phyloP scores from a whole-genome alignment of 148 eudicot species.

The Diospyros lotus region DNA sequence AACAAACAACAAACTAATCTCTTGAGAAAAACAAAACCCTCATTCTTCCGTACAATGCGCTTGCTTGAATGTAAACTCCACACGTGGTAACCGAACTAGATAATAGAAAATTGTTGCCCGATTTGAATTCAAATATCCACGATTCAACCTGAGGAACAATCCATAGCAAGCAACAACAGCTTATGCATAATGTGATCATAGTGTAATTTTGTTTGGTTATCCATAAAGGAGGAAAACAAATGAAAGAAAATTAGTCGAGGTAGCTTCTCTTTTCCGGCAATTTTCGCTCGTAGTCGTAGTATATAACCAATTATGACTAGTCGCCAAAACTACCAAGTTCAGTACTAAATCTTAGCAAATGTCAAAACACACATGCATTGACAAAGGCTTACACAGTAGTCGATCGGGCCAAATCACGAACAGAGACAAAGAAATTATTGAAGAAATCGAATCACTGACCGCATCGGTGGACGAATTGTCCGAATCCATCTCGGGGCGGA shows the following conservation, averaged over 20 bases:
- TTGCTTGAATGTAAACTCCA: neutral
- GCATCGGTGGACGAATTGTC: conserved; percentile 83
- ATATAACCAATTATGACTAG: neutral
- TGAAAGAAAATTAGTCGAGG: neutral
- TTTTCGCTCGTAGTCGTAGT: neutral
- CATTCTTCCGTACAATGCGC: neutral
- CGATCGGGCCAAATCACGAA: neutral
- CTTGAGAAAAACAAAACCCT: neutral
- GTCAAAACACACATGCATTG: neutral
- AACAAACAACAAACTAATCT: conserved; percentile 2
- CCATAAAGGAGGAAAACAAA: neutral
- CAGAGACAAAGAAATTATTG: neutral
- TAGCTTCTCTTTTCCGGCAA: neutral
- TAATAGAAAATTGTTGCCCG: neutral
- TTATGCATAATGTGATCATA: neutral
- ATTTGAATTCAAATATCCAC: neutral
- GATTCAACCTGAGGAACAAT: conserved; percentile 2
- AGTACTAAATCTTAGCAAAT: neutral
- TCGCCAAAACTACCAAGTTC: neutral
- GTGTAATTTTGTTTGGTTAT: no score
- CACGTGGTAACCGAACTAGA: neutral
- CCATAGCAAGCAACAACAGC: neutral
- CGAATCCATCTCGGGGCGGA: conserved; percentile 64
- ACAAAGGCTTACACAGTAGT: neutral
- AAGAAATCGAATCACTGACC: conserved; percentile 40